Evolutionary conservation across 2,329 filamentous ascomycete genomes (phyloP).

Genomic region (Botrytis pseudocinerea): DNA sequence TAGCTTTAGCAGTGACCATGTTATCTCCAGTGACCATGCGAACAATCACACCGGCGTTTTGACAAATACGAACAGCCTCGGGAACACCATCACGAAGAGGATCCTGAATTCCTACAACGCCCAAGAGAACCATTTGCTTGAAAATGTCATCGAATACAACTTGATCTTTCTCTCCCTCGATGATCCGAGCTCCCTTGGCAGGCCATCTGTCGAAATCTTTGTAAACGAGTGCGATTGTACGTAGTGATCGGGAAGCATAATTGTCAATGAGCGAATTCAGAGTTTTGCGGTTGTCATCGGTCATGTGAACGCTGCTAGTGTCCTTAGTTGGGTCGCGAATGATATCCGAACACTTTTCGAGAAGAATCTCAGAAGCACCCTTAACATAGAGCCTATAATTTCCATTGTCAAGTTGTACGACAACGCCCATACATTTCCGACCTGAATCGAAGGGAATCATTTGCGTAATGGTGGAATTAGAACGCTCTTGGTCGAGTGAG

Average conservation of each 20-base stretch:
- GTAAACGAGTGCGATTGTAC: constrained; percentile 74
- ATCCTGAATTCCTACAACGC: constrained; percentile 73
- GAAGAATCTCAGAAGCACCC: constrained; percentile 55
- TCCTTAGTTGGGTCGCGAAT: constrained; percentile 60
- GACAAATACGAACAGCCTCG: constrained; percentile 66
- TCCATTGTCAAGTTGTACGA: constrained; percentile 52
- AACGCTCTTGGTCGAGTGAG: constrained; percentile 59
- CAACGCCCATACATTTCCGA: constrained; percentile 69
- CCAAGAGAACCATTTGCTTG: constrained; percentile 71
- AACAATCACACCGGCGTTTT: constrained; percentile 67
- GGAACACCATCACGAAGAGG: constrained; percentile 68
- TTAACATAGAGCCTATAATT: constrained; percentile 52
- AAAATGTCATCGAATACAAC: constrained; percentile 69
- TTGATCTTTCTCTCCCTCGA: constrained; percentile 61
- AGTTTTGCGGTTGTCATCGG: constrained; percentile 55
- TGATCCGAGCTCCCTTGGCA: constrained; percentile 53
- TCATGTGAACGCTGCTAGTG: constrained; percentile 53
- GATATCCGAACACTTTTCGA: constrained; percentile 49
- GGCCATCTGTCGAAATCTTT: constrained; percentile 72
- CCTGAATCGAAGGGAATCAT: constrained; percentile 45
- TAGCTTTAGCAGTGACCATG: constrained; percentile 69
- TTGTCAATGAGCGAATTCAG: constrained; percentile 57
- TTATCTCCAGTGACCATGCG: constrained; percentile 77
- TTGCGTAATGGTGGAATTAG: constrained; percentile 59
- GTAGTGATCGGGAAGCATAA: constrained; percentile 66